Base-by-base conservation (phyloP, 345 rosid genomes). In the Anacardium occidentale region DNA sequence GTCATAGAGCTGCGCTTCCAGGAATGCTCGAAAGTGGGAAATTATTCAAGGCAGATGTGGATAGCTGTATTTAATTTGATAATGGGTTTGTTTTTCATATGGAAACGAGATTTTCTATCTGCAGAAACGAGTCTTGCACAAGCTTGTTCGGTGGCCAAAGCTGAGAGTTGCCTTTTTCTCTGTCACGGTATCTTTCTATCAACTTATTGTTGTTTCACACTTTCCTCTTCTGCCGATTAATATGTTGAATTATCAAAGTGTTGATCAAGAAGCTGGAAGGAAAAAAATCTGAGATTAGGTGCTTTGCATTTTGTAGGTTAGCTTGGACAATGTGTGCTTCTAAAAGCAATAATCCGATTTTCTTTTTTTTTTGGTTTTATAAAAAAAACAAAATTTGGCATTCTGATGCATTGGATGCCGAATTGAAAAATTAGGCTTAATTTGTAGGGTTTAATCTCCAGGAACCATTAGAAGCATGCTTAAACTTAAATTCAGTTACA, bases 161-260 rank as follows among this genome's bases (percentile, higher is more conserved):
- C 83, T 58, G 93, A 95, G 47, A 83, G 93, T 80, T 87, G 90
- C 78, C 77, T 85, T 75, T 83, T 88, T 75, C 90, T 95, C 76
- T 89, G 91, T 82, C 94, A 88, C 55, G 98, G 99, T 87, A 83
- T 55, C 10, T 24, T 29, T 59, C 54, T 37, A 54, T 66, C 63
- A 50, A 58, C 58, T 52, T 5, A 21, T 56, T 67, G 69, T 69
- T 5, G 26, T 45, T 58, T 18, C 48, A 22, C 60, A 71, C n/a
- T 20, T 48, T 50, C 17, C 20, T 17, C 21, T 61, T 50, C 66
- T 61, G 48, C 44, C 2, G 15, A 48, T 24, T 42, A 32, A 26
- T 37, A 12, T 42, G 12, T 20, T 70, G 20, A 45, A 24, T 11
- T 50, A n/a, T 57, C 22, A 44, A 60, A 32, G n/a, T 48, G 34